Percentiles rank a stretch among this genome's conserved stretches.
Conservation (phyloP, 345 rosid species). For the Lepidium aucheri region DNA sequence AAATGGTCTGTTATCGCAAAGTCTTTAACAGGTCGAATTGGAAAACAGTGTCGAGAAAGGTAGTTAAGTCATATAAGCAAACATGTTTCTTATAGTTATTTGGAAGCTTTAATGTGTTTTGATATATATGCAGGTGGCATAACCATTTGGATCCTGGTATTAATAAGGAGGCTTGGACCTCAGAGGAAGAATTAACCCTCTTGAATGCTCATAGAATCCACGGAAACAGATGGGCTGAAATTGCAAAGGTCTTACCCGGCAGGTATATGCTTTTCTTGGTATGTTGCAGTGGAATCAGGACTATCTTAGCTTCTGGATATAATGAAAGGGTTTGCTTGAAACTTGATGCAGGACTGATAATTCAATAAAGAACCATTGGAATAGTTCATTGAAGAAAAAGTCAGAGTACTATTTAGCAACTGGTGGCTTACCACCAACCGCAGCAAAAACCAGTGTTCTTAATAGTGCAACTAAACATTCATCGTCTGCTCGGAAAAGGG, state of each 20-base stretch:
- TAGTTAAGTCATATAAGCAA: conserved; percentile 16
- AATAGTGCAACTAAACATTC: conserved; percentile 34
- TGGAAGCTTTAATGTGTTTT: conserved; percentile 9
- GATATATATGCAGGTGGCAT: conserved; percentile 72
- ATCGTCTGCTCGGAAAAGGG: conserved; percentile 32
- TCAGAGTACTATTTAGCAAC: conserved; percentile 61
- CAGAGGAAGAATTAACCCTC: conserved; percentile 77
- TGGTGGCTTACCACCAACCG: conserved; percentile 71
- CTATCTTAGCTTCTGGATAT: background rate
- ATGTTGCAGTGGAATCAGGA: background rate
- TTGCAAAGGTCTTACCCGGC: conserved; percentile 94
- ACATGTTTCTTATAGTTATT: background rate
- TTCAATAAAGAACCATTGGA: conserved; percentile 97
- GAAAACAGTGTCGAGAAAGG: conserved; percentile 99
- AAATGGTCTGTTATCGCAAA: conserved; percentile 93
- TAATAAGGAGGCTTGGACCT: conserved; percentile 90
- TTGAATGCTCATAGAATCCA: conserved; percentile 65
- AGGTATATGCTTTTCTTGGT: conserved; percentile 41
- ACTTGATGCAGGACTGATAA: conserved; percentile 74
- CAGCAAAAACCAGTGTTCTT: conserved; percentile 37
- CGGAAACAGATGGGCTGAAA: conserved; percentile 99
- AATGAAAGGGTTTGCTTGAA: background rate
- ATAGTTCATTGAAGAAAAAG: conserved; percentile 94
- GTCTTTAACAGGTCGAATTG: conserved; percentile 92
- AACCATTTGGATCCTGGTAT: conserved; percentile 97